phyloP scores from a whole-genome alignment of 331 rosid species.

The Saraca asoca region DNA sequence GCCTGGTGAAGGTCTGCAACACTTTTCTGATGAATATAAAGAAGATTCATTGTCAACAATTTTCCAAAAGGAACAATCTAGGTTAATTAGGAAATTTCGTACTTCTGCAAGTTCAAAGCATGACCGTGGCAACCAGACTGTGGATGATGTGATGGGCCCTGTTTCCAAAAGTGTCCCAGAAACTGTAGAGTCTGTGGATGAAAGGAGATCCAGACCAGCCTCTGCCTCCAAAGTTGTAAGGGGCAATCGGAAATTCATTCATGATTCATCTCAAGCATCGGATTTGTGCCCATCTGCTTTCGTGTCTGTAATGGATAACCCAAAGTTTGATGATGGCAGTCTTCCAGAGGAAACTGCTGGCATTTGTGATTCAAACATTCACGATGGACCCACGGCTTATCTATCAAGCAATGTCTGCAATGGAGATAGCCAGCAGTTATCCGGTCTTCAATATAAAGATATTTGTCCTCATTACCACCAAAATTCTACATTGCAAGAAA shows the following conservation, averaged over 20 bases:
- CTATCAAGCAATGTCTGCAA: conserved; percentile 34
- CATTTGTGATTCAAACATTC: conserved; percentile 38
- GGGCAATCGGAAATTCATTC: conserved; percentile 20
- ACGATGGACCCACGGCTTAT: conserved; percentile 37
- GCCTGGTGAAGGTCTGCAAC: conserved; percentile 41
- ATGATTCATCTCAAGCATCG: conserved; percentile 29
- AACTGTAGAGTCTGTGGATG: conserved; percentile 31
- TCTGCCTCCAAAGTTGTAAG: conserved; percentile 29
- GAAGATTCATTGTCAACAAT: conserved; percentile 59
- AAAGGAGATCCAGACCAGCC: conserved; percentile 39
- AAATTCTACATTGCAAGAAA: conserved; percentile 43
- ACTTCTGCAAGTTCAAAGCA: conserved; percentile 40
- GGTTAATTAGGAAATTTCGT: conserved; percentile 47
- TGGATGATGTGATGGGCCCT: conserved; percentile 45
- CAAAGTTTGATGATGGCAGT: conserved; percentile 26
- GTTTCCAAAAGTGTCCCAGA: conserved; percentile 35
- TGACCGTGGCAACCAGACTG: conserved; percentile 40
- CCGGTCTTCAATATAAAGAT: conserved; percentile 36
- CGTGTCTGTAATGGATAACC: conserved; percentile 30
- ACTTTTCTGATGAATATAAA: conserved; percentile 40
- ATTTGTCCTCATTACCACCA: conserved; percentile 37
- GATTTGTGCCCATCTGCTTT: conserved; percentile 11
- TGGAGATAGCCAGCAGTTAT: conserved; percentile 43
- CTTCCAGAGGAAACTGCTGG: conserved; percentile 37
- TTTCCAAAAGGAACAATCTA: conserved; percentile 57